Evolutionary conservation across 345 rosid species (phyloP).

Genomic region (Draba incana): DNA sequence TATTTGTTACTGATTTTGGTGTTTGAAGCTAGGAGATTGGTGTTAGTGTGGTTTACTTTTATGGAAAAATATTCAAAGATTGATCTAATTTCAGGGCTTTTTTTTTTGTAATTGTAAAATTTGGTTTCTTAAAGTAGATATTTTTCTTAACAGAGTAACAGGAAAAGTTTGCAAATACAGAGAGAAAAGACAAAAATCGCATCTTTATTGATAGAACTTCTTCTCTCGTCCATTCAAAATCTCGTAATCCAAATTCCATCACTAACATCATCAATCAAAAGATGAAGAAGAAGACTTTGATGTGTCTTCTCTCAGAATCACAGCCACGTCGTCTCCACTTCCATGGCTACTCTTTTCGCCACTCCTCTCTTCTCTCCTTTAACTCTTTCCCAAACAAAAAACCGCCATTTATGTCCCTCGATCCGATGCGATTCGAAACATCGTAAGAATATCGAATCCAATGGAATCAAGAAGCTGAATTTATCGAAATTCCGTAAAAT

Average conservation of each 20-base stretch:
- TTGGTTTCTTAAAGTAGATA: too few relatives aligned
- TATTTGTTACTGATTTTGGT: too few relatives aligned
- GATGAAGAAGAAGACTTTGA: constrained; percentile 31
- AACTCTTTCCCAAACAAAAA: constrained; percentile 18
- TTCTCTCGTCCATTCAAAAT: constrained; percentile 41
- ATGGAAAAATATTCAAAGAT: too few relatives aligned
- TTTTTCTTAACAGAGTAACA: too few relatives aligned
- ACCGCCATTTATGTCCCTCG: constrained; percentile 29
- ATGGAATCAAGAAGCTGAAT: constrained; percentile 17
- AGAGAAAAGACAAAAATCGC: too few relatives aligned
- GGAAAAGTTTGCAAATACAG: too few relatives aligned
- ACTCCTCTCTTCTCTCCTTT: constrained; percentile 41
- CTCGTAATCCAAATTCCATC: constrained; percentile 31
- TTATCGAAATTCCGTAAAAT: constrained; percentile 20
- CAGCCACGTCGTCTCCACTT: constrained; percentile 28
- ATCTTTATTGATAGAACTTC: constrained; percentile 8
- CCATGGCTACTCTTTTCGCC: constrained; percentile 56
- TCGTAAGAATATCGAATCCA: constrained; percentile 7
- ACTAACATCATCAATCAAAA: constrained; percentile 4
- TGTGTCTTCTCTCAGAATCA: constrained; percentile 28
- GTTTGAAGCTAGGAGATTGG: too few relatives aligned
- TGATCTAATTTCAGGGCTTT: too few relatives aligned
- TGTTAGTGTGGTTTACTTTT: too few relatives aligned
- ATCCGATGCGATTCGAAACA: constrained; percentile 7
- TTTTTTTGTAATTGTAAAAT: too few relatives aligned